Percentiles rank a stretch among this genome's conserved stretches.
Conservation (phyloP, 257 asterid genomes). For the Nicotiana benthamiana region DNA sequence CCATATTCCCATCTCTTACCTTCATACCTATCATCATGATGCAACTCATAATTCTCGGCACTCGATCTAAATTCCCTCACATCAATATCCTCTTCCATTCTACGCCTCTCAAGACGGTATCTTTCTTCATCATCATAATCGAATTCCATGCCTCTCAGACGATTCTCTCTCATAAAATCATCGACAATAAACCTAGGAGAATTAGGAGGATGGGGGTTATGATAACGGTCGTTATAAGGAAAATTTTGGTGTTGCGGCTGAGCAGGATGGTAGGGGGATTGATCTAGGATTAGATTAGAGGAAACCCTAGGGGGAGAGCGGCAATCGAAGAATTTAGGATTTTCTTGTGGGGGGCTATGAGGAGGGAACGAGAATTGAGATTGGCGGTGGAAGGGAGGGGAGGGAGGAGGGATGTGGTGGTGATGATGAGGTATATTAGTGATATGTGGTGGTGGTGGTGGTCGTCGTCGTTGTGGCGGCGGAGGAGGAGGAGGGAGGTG, state of each 20-base stretch:
- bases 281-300: constrained; percentile 2
- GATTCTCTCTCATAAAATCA: constrained; percentile 8
- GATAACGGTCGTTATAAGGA: constrained; percentile 7
- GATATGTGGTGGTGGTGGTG: constrained; percentile 31
- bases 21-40: constrained; percentile 15
- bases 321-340: constrained; percentile 28
- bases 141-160: constrained; percentile 6
- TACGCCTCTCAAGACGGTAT: background rate
- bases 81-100: constrained; percentile 2
- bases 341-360: constrained; percentile 11
- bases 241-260: constrained; percentile 2
- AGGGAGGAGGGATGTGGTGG: constrained; percentile 10
- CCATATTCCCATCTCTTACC: constrained; percentile 30
- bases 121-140: constrained; percentile 1
- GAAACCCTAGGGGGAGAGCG: constrained; percentile 20
- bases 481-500: constrained; percentile 26
- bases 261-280: constrained; percentile 4
- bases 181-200: background rate
- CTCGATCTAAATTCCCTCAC: background rate
- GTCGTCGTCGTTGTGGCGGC: constrained; percentile 12
- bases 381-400: constrained; percentile 13
- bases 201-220: constrained; percentile 4
- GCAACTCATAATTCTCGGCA: constrained; percentile 16
- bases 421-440: background rate
- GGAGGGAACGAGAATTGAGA: constrained; percentile 25